A percentile compares a stretch with the other conserved stretches of the same genome.
phyloP scores from a whole-genome alignment of 2,329 filamentous ascomycete genomes.

The Calycina marina region DNA sequence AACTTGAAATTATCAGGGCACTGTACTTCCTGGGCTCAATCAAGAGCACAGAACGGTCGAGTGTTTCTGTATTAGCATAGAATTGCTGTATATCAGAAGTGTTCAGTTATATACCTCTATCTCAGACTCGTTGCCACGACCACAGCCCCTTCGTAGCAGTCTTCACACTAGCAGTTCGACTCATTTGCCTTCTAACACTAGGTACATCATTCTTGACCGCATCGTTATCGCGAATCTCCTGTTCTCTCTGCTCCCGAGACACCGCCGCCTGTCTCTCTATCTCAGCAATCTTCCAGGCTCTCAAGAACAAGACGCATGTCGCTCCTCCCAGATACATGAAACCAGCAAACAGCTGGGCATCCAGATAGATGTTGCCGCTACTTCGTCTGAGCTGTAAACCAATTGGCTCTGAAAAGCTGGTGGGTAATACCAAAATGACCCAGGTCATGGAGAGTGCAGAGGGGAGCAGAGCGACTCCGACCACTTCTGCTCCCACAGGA shows the following conservation, averaged over 20 bases:
- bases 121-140: slow-evolving; percentile 14
- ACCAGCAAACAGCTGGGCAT: slow-evolving; percentile 44
- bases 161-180: slow-evolving; percentile 10
- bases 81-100: no score
- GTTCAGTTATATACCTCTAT: no score
- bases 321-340: slow-evolving; percentile 47
- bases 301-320: slow-evolving; percentile 34
- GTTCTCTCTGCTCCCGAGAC: slow-evolving; percentile 8
- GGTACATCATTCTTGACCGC: slow-evolving; percentile 3
- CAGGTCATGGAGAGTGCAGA: slow-evolving; percentile 57
- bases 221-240: slow-evolving; percentile 11
- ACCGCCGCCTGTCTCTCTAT: slow-evolving; percentile 24
- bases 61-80: no score
- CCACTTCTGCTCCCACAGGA: slow-evolving; percentile 59
- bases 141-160: slow-evolving; percentile 13
- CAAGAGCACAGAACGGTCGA: no score
- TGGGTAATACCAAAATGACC: slow-evolving; percentile 55
- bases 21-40: no score
- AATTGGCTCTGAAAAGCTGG: slow-evolving; percentile 50
- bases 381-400: slow-evolving; percentile 35
- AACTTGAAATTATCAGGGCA: no score
- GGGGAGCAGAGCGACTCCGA: slow-evolving; percentile 54
- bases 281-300: slow-evolving; percentile 46
- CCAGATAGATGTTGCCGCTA: slow-evolving; percentile 35
- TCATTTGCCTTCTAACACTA: slow-evolving; percentile 6